Base-by-base conservation (phyloP, 139 green algal species). In the Protoeuglena noctilucae region DNA sequence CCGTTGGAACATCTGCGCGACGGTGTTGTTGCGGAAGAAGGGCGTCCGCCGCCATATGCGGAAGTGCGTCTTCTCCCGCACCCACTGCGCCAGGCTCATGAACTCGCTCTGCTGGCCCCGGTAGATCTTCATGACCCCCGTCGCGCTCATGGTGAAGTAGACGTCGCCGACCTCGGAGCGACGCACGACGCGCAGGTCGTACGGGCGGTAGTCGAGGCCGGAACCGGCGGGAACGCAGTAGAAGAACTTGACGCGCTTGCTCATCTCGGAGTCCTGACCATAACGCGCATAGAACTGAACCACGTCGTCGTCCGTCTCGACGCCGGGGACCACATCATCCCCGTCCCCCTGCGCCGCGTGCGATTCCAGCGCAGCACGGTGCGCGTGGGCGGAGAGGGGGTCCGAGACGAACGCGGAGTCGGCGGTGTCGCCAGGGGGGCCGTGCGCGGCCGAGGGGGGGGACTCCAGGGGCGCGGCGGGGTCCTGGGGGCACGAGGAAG, bases 191-290 rank as follows among this genome's bases (percentile, higher is more conserved):
- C 78, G 28, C 27, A 90, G 57, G 56, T 86, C 73, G 57, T 87
- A 90, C 0, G 81, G 78, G 25, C 77, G 53, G 67, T 77, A 83
- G 3, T 70, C 61, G 2, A 75, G 26, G 1, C 58, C 63, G 47
- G 63, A 66, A 18, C 66, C 62, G 16, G 70, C 65, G 50, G 68
- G 78, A 68, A 78, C 77, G 68, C 80, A 89, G 70, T 83, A 84
- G 61, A 89, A 86, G 60, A 89, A 85, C 58, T 85, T 85, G n/a
- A 86, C 66, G 9, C 9, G 34, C n/a, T n/a, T n/a, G n/a, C n/a
- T n/a, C n/a, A n/a, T n/a, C 24, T 71, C 39, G 48, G 67, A 72
- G 51, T 88, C 75, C 57, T 88, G 75, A 3, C 80, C 80, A 53
- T 79, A 79, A 34, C 74, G 75, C 16, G 67, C 77, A 57, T 85